Percentiles rank a stretch among this genome's conserved stretches.
These are phyloP conservation scores for Citrus hindsii DNA, from an alignment of 345 rosid species.

Conservation along the genomic window DNA sequence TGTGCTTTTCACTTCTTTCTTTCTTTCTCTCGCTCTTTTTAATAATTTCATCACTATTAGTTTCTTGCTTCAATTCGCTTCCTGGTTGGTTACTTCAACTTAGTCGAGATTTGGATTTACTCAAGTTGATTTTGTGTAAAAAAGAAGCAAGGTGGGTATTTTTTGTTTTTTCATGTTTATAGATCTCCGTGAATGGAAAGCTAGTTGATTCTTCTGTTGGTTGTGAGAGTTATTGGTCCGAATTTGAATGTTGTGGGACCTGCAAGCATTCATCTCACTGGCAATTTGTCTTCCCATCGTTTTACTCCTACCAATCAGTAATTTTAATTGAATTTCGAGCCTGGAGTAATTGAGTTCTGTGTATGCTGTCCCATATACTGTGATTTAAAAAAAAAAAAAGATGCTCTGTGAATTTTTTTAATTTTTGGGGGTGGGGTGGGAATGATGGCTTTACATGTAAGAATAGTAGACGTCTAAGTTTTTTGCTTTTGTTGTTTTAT, in stretches of 20 bases:
- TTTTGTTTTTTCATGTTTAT: not conserved
- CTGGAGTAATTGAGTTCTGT: not conserved
- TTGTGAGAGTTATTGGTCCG: not conserved
- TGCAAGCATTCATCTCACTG: not conserved
- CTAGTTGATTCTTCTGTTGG: not conserved
- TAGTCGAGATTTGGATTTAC: not conserved
- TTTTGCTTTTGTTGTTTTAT: not conserved
- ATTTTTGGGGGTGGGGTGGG: not conserved
- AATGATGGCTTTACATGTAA: not conserved
- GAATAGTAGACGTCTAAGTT: not conserved
- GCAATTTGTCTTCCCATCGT: not conserved
- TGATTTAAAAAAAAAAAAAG: not conserved
- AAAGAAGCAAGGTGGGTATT: not conserved
- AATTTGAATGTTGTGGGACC: not conserved
- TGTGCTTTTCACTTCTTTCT: not conserved
- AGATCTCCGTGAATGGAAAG: not conserved
- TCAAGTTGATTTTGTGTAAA: not conserved
- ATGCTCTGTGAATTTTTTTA: not conserved
- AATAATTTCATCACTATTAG: not conserved
- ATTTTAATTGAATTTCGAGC: not conserved
- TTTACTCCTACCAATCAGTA: not conserved
- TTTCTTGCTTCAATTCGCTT: not conserved
- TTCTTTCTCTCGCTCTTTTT: not conserved
- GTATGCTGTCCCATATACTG: not conserved
- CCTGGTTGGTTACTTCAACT: not conserved